These are phyloP conservation scores for Colletotrichum spaethianum DNA, from an alignment of 2,329 filamentous ascomycete genomes.

Conservation along the genomic window DNA sequence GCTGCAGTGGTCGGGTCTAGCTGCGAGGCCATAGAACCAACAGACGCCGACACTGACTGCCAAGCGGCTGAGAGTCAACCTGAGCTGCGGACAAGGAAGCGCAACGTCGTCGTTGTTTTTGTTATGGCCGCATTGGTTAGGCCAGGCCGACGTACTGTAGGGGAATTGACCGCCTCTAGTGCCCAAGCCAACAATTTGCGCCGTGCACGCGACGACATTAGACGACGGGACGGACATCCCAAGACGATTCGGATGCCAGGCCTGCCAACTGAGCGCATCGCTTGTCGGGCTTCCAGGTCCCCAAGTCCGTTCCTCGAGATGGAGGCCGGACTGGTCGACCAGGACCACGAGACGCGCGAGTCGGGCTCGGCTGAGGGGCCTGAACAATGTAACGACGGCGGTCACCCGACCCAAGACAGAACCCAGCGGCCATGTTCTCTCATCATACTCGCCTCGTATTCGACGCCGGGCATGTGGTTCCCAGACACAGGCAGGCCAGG, in stretches of 20 bases:
- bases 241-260: constrained; percentile 11
- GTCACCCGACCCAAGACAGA: constrained; percentile 15
- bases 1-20: constrained; percentile 3
- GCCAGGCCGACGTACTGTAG: background rate
- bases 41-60: constrained; percentile 5
- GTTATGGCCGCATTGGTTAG: constrained; percentile 7
- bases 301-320: constrained; percentile 13
- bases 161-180: constrained; percentile 35
- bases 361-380: constrained; percentile 10
- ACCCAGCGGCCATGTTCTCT: constrained; percentile 2
- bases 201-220: constrained; percentile 26
- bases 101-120: constrained; percentile 19
- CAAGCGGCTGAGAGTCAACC: background rate
- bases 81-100: background rate
- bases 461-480: constrained; percentile 17
- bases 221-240: constrained; percentile 17
- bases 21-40: constrained; percentile 11
- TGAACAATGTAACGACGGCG: constrained; percentile 7
- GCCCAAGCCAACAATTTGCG: constrained; percentile 39
- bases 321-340: background rate
- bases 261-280: constrained; percentile 23
- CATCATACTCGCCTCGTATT: constrained; percentile 25
- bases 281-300: constrained; percentile 10
- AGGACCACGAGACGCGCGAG: background rate
- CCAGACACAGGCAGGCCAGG: background rate